These are phyloP conservation scores for Magnusiomyces fungicola DNA, from an alignment of 1,139 yeast species.

Conservation along the genomic window DNA sequence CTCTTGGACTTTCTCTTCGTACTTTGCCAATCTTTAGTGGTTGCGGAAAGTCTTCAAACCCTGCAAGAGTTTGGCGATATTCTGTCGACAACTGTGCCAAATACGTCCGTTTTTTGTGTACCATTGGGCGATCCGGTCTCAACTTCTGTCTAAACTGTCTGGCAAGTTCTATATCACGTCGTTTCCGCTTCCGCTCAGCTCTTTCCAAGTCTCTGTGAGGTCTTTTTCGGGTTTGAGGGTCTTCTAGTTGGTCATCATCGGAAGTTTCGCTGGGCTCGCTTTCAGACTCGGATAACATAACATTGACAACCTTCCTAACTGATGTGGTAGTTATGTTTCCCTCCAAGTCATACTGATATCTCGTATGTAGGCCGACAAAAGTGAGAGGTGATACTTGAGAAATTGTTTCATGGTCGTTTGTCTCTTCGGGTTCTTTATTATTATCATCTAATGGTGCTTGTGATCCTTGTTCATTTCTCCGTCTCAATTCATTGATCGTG, in stretches of 20 bases:
- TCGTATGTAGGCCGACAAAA: too few relatives aligned
- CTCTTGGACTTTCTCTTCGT: slow-evolving; percentile 1
- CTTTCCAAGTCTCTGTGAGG: not conserved
- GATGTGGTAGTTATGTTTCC: too few relatives aligned
- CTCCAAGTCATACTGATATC: too few relatives aligned
- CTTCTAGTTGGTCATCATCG: too few relatives aligned
- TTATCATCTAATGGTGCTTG: not conserved
- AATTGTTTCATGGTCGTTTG: not conserved
- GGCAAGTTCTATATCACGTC: not conserved
- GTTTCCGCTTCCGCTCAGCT: not conserved
- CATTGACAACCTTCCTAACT: too few relatives aligned
- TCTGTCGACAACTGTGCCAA: not conserved
- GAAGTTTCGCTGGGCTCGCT: too few relatives aligned
- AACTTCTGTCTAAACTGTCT: not conserved
- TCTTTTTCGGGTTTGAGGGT: too few relatives aligned
- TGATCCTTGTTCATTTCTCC: not conserved
- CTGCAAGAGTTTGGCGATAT: not conserved
- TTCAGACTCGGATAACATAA: too few relatives aligned
- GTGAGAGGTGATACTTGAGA: too few relatives aligned
- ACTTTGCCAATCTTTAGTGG: slow-evolving; percentile 2
- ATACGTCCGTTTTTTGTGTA: too few relatives aligned
- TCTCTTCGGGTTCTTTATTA: not conserved
- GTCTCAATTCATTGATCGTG: not conserved
- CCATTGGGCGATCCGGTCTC: not conserved
- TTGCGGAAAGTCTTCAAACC: not conserved